Conservation (phyloP, 2,329 filamentous ascomycete species). For the Neocatenulostroma microsporum region DNA sequence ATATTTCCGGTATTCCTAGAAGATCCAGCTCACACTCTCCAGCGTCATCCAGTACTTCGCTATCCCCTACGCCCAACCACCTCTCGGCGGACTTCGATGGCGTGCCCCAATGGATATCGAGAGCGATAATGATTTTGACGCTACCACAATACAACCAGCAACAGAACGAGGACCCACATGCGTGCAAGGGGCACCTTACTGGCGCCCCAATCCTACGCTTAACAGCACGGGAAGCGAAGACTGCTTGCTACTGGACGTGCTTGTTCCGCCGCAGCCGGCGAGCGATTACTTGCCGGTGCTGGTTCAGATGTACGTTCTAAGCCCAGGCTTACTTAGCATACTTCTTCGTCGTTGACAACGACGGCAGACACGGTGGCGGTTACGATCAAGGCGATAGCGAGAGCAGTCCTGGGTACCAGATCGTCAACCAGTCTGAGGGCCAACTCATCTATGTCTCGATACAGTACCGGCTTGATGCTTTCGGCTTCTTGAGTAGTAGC, state of each 20-base stretch:
- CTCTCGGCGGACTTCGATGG: constrained; percentile 25
- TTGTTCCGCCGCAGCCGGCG: constrained; percentile 29
- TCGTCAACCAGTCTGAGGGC: constrained; percentile 24
- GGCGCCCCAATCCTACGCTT: constrained; percentile 8
- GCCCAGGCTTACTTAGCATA: not conserved
- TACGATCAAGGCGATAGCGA: constrained; percentile 27
- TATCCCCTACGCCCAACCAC: constrained; percentile 24
- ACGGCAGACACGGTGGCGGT: constrained; percentile 26
- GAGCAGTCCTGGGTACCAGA: constrained; percentile 14
- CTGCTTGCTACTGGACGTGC: constrained; percentile 35
- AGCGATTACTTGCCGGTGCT: constrained; percentile 21
- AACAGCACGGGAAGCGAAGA: constrained; percentile 29
- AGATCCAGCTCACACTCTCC: not conserved
- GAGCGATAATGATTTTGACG: constrained; percentile 14
- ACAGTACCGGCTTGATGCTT: constrained; percentile 24
- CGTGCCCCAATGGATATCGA: constrained; percentile 23
- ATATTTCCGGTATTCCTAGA: too few relatives aligned
- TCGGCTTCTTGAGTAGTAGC: constrained; percentile 38
- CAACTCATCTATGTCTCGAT: constrained; percentile 26
- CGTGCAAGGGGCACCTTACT: constrained; percentile 19
- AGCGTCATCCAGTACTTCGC: constrained; percentile 18
- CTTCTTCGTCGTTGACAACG: not conserved
- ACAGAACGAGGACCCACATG: constrained; percentile 20
- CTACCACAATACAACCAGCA: constrained; percentile 17
- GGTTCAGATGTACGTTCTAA: constrained; percentile 21